Conservation (phyloP, 2,329 filamentous ascomycete species). For the Sporothrix pseudoabietina region DNA sequence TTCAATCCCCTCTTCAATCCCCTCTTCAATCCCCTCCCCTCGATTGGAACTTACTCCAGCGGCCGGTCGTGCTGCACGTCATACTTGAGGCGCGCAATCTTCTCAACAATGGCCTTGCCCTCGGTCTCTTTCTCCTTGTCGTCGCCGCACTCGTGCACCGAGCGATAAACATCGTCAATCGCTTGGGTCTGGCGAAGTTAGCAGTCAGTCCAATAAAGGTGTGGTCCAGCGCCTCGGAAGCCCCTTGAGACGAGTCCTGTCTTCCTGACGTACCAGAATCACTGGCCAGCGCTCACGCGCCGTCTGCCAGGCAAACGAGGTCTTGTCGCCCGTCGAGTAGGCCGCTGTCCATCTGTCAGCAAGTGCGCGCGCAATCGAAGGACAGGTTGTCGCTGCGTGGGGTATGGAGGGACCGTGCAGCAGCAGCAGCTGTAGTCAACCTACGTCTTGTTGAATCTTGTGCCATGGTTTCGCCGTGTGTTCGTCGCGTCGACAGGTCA, state of each 20-base stretch:
- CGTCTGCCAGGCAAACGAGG: constrained; percentile 84
- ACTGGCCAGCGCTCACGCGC: constrained; percentile 89
- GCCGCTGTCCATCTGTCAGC: constrained; percentile 37
- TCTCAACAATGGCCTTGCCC: constrained; percentile 81
- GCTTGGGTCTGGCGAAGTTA: constrained; percentile 68
- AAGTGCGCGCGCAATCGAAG: neutral
- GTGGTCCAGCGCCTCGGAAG: neutral
- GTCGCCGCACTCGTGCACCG: constrained; percentile 61
- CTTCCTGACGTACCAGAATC: constrained; percentile 67
- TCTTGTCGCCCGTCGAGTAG: constrained; percentile 77
- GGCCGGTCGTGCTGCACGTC: constrained; percentile 87
- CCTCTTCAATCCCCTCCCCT: neutral
- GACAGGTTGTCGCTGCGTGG: neutral
- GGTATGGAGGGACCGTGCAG: neutral
- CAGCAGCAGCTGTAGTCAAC: neutral
- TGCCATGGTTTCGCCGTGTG: neutral
- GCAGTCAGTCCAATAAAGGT: constrained; percentile 14
- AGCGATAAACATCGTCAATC: constrained; percentile 91
- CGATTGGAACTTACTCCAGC: constrained; percentile 45
- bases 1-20: too few species aligned
- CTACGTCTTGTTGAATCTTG: neutral
- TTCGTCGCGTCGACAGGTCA: neutral
- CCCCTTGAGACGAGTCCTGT: neutral
- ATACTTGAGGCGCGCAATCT: constrained; percentile 84
- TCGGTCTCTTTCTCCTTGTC: constrained; percentile 68